These are phyloP conservation scores for Populus simonii DNA, from an alignment of 345 rosid genomes.

Conservation along the genomic window DNA sequence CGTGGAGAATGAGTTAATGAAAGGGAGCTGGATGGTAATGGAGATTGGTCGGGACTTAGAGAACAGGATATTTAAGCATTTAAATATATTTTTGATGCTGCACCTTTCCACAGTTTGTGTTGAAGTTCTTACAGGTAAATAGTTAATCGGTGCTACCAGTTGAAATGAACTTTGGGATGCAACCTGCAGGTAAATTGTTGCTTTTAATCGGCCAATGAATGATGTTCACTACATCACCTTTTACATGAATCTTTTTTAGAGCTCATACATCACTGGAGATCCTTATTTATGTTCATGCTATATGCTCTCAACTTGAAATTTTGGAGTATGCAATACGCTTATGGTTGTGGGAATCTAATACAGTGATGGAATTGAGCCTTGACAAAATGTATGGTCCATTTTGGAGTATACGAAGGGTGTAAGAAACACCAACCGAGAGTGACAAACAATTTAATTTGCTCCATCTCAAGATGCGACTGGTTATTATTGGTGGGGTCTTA, in stretches of 20 bases:
- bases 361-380: constrained; percentile 10
- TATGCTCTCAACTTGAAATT: neutral
- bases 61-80: neutral
- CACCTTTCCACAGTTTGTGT: neutral
- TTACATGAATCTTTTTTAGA: neutral
- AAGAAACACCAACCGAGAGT: constrained; percentile 29
- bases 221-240: neutral
- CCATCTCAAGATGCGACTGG: constrained; percentile 23
- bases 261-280: neutral
- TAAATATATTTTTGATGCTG: neutral
- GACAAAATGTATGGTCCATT: constrained; percentile 23
- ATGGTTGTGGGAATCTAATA: constrained; percentile 22
- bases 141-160: neutral
- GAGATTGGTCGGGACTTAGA: neutral
- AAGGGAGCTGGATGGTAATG: neutral
- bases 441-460: constrained; percentile 6
- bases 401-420: constrained; percentile 32
- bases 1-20: neutral
- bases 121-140: neutral
- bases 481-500: constrained; percentile 28
- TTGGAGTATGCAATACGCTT: constrained; percentile 10
- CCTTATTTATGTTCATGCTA: neutral
- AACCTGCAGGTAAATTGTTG: neutral
- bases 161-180: neutral
- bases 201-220: neutral